phyloP scores from a whole-genome alignment of 345 rosid genomes.

The Melaleuca alternifolia region DNA sequence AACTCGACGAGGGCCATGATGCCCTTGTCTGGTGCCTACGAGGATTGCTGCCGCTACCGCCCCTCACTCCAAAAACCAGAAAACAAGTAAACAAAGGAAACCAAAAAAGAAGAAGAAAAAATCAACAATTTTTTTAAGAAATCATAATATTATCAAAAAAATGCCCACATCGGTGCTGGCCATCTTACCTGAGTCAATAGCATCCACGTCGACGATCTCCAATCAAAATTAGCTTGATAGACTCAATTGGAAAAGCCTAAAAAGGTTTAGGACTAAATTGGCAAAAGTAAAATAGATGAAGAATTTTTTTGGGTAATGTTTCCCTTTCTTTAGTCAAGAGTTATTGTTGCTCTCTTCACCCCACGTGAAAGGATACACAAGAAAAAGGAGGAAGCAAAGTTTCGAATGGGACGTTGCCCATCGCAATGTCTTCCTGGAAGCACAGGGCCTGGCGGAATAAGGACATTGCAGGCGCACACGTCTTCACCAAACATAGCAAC shows the following conservation, averaged over 20 bases:
- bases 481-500: background rate
- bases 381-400: no score
- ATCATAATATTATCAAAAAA: background rate
- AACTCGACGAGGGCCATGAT: no score
- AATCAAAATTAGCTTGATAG: fast-evolving
- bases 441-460: background rate
- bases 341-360: no score
- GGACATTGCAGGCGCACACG: background rate
- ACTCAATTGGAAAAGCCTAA: fast-evolving
- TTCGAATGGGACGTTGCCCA: background rate
- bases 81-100: no score
- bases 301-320: background rate
- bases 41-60: no score
- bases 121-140: fast-evolving
- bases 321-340: background rate
- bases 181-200: background rate
- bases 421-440: background rate
- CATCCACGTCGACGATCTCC: background rate
- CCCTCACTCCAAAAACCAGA: no score
- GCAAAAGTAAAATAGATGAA: background rate
- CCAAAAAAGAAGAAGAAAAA: no score
- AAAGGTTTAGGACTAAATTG: background rate
- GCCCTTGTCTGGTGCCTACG: no score
- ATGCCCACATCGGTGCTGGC: background rate
- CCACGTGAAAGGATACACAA: no score